phyloP scores from a whole-genome alignment of 345 rosid species.

The Salix caprea region DNA sequence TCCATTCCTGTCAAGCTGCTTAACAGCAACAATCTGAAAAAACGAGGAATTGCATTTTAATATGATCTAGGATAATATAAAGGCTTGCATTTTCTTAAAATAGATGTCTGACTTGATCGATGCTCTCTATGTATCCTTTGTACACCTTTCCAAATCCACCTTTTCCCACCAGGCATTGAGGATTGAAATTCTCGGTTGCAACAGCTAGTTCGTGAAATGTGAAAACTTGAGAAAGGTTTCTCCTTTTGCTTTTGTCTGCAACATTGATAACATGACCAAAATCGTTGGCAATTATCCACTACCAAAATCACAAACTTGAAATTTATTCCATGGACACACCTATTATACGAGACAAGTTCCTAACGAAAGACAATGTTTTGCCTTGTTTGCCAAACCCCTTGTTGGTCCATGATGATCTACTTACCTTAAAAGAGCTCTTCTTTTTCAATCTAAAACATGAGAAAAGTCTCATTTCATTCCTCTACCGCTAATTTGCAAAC shows the following conservation, averaged over 20 bases:
- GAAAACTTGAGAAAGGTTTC: conserved; percentile 28
- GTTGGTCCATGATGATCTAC: neutral
- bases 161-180: conserved; percentile 47
- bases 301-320: neutral
- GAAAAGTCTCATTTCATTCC: conserved; percentile 3
- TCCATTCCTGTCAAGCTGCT: conserved; percentile 59
- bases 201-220: conserved; percentile 41
- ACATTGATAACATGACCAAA: neutral
- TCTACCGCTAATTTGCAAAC: neutral
- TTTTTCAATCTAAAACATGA: conserved; percentile 4
- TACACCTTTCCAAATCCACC: conserved; percentile 69
- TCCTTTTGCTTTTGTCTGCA: conserved; percentile 40
- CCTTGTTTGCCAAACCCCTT: neutral
- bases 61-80: neutral
- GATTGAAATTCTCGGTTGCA: conserved; percentile 54
- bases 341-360: neutral
- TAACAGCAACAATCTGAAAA: conserved; percentile 54
- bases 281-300: neutral
- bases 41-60: neutral
- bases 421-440: neutral
- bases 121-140: conserved; percentile 40
- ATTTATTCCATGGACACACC: neutral
- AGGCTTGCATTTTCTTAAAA: neutral
- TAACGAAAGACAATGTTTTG: conserved; percentile 7
- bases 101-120: conserved; percentile 10